These are phyloP conservation scores for Thymus mandschuricus DNA, from an alignment of 257 asterid genomes.

Conservation along the genomic window DNA sequence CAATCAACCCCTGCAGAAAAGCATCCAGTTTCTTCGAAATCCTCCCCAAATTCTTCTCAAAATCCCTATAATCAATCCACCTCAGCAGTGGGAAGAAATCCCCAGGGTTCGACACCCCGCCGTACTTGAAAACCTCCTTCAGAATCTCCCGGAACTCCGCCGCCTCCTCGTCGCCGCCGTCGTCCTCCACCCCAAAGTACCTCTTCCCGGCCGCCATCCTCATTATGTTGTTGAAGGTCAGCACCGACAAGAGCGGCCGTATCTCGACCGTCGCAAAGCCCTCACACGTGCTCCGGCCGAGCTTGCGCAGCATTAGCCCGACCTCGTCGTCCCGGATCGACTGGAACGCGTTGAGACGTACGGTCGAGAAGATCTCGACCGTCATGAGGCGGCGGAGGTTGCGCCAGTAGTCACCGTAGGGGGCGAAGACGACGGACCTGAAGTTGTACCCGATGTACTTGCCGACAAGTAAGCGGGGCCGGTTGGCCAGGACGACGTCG, in stretches of 20 bases:
- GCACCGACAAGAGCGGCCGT: slow-evolving; percentile 34
- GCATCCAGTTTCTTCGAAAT: slow-evolving; percentile 36
- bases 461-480: slow-evolving; percentile 37
- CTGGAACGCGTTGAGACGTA: slow-evolving; percentile 43
- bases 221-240: slow-evolving; percentile 55
- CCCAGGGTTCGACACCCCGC: slow-evolving; percentile 39
- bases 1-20: slow-evolving; percentile 40
- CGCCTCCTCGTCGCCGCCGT: slow-evolving; percentile 28
- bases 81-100: slow-evolving; percentile 44
- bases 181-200: slow-evolving; percentile 27
- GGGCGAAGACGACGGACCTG: slow-evolving; percentile 47
- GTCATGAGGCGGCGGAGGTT: slow-evolving; percentile 48
- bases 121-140: slow-evolving; percentile 35
- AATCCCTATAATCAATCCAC: slow-evolving; percentile 49
- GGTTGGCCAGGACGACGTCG: slow-evolving; percentile 51
- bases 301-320: slow-evolving; percentile 16
- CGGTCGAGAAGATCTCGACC: slow-evolving; percentile 44
- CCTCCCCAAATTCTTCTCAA: slow-evolving; percentile 37
- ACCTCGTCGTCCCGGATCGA: slow-evolving; percentile 40
- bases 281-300: background rate
- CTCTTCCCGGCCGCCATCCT: slow-evolving; percentile 72
- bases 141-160: slow-evolving; percentile 7
- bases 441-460: slow-evolving; percentile 50
- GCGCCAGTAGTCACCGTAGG: slow-evolving; percentile 53
- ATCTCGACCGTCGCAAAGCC: slow-evolving; percentile 42